Evolutionary conservation across 1,284 basidiomycete species (phyloP).

Genomic region (Pholiota adiposa): DNA sequence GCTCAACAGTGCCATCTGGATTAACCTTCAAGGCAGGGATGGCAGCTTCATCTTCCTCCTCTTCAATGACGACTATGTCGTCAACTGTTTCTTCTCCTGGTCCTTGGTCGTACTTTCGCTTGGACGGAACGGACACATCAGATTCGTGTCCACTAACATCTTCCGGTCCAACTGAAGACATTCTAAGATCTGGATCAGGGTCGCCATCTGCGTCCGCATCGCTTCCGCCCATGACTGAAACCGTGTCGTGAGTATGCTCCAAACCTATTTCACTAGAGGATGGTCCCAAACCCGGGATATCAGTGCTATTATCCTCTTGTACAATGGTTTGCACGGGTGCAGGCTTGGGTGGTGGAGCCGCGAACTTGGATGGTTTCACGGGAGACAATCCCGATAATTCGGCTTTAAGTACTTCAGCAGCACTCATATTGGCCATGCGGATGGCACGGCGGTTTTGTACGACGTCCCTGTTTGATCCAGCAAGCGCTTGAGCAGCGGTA

Average conservation of each 20-base stretch:
- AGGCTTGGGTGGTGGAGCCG: constrained; percentile 28
- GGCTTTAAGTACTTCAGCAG: constrained; percentile 92
- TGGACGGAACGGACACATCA: constrained; percentile 48
- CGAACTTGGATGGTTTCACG: constrained; percentile 51
- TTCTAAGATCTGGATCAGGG: constrained; percentile 26
- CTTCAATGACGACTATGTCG: constrained; percentile 41
- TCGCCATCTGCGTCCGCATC: constrained; percentile 35
- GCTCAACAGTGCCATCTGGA: constrained; percentile 86
- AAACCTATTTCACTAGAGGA: constrained; percentile 13
- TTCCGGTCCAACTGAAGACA: constrained; percentile 15
- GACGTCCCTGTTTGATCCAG: constrained; percentile 83
- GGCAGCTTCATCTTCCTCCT: constrained; percentile 50
- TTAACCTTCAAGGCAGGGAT: constrained; percentile 75
- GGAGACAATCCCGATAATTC: constrained; percentile 78
- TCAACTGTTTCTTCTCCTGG: constrained; percentile 51
- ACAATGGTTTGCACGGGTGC: constrained; percentile 3
- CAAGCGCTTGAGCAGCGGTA: constrained; percentile 67
- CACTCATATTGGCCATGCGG: constrained; percentile 95
- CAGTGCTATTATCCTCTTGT: constrained; percentile 37
- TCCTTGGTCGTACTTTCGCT: constrained; percentile 73
- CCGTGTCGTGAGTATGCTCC: background rate
- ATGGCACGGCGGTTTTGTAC: constrained; percentile 88
- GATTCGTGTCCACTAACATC: constrained; percentile 16
- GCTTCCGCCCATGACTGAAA: constrained; percentile 20
- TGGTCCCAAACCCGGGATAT: constrained; percentile 40